Evolutionary conservation across 345 rosid species (phyloP).

Genomic region (Acer negundo): DNA sequence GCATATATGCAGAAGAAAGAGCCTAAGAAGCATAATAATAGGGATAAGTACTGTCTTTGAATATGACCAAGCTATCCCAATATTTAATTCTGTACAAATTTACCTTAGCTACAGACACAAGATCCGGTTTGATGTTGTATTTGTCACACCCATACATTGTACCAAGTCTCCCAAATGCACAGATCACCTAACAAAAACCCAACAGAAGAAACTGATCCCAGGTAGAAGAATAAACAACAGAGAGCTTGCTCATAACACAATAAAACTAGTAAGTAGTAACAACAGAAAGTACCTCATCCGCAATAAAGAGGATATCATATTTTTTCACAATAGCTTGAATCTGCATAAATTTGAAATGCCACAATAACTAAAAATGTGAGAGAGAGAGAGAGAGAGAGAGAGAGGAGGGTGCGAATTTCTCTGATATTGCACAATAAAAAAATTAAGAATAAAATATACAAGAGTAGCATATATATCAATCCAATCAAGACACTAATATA

Average conservation of each 20-base stretch:
- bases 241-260: constrained; percentile 4
- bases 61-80: constrained; percentile 4
- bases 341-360: constrained; percentile 40
- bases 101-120: constrained; percentile 91
- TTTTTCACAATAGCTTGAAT: constrained; percentile 90
- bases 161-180: constrained; percentile 99
- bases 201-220: constrained; percentile 16
- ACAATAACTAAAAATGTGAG: background rate
- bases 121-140: constrained; percentile 89
- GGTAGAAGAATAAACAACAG: background rate
- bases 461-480: background rate
- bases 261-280: background rate
- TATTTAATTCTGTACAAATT: constrained; percentile 15
- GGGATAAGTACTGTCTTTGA: constrained; percentile 2
- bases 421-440: background rate
- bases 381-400: background rate
- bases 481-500: too few relatives aligned
- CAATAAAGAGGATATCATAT: constrained; percentile 84
- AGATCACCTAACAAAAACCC: constrained; percentile 64
- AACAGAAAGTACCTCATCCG: constrained; percentile 72
- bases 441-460: background rate
- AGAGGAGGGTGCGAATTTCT: background rate
- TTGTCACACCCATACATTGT: constrained; percentile 93
- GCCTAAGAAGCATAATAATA: constrained; percentile 51
- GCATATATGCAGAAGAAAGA: constrained; percentile 90